Conservation (phyloP, 2,329 filamentous ascomycete species). For the Iodosphaeria phyllophila region DNA sequence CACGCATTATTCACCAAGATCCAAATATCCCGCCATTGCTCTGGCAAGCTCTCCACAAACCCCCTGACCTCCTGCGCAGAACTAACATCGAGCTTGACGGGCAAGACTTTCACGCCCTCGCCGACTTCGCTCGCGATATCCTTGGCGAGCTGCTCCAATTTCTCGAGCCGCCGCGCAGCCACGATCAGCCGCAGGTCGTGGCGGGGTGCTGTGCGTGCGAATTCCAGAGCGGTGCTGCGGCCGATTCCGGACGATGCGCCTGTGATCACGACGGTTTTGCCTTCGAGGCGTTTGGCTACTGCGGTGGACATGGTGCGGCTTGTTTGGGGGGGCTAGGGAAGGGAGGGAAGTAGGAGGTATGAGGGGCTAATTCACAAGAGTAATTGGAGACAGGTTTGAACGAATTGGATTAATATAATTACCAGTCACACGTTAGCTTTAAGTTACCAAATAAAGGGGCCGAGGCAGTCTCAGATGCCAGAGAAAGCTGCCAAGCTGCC, state of each 20-base stretch:
- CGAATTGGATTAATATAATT: too few relatives aligned
- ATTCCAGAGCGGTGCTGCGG: constrained; percentile 67
- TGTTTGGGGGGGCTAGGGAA: too few relatives aligned
- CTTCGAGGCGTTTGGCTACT: constrained; percentile 65
- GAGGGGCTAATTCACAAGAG: too few relatives aligned
- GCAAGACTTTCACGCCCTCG: constrained; percentile 61
- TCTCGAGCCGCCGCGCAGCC: constrained; percentile 72
- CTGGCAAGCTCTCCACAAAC: constrained; percentile 58
- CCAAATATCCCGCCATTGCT: constrained; percentile 70
- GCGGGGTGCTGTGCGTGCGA: constrained; percentile 65
- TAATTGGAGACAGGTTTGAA: too few relatives aligned
- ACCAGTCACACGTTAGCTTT: too few relatives aligned
- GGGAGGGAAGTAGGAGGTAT: too few relatives aligned
- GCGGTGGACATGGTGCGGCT: constrained; percentile 31
- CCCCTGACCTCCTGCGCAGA: constrained; percentile 52
- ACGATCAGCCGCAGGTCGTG: constrained; percentile 71
- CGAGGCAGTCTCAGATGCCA: too few relatives aligned
- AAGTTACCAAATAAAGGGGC: too few relatives aligned
- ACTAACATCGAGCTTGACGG: constrained; percentile 76
- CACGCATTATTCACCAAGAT: constrained; percentile 94
- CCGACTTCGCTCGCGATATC: constrained; percentile 64
- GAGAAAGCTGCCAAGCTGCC: too few relatives aligned
- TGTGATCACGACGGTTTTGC: constrained; percentile 85
- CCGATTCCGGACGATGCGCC: constrained; percentile 91
- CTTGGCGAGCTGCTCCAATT: constrained; percentile 54